Conservation (phyloP, 345 rosid species). For the Brassica juncea region DNA sequence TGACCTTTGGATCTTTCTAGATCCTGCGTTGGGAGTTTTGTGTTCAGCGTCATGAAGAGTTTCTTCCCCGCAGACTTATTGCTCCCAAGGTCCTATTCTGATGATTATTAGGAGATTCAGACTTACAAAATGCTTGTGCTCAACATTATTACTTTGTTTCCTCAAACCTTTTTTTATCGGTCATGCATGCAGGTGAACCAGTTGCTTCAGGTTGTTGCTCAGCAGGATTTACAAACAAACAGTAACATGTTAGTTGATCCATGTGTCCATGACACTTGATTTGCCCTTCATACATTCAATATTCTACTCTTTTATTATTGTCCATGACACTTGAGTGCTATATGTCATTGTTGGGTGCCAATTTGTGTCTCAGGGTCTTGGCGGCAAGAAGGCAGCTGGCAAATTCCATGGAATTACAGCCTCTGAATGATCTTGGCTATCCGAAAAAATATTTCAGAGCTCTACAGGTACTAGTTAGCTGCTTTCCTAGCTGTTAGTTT, state of each 20-base stretch:
- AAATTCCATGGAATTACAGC: slow-evolving; percentile 71
- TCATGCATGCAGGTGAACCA: slow-evolving; percentile 70
- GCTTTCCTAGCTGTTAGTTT: slow-evolving; percentile 14
- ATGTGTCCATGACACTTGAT: slow-evolving; percentile 1
- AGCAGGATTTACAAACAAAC: slow-evolving; percentile 79
- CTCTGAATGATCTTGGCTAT: slow-evolving; percentile 79
- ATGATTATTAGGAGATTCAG: neutral
- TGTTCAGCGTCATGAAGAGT: slow-evolving; percentile 85
- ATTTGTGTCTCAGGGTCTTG: slow-evolving; percentile 58
- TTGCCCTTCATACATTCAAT: neutral
- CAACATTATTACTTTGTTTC: slow-evolving; percentile 32
- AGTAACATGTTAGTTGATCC: slow-evolving; percentile 68
- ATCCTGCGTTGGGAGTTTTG: slow-evolving; percentile 97
- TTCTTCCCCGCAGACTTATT: slow-evolving; percentile 84
- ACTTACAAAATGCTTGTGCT: slow-evolving; percentile 65
- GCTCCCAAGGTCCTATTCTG: slow-evolving; percentile 69
- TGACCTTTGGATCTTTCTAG: slow-evolving; percentile 40
- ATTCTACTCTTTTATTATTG: neutral
- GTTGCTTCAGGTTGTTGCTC: slow-evolving; percentile 84
- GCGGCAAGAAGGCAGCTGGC: slow-evolving; percentile 84
- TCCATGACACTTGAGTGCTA: neutral
- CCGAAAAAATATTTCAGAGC: slow-evolving; percentile 88
- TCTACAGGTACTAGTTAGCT: slow-evolving; percentile 67
- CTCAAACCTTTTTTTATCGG: neutral
- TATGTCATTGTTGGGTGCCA: slow-evolving; percentile 1